These are phyloP conservation scores for Xerophyta viscosa DNA, from an alignment of 106 monocot genomes.

Conservation along the genomic window DNA sequence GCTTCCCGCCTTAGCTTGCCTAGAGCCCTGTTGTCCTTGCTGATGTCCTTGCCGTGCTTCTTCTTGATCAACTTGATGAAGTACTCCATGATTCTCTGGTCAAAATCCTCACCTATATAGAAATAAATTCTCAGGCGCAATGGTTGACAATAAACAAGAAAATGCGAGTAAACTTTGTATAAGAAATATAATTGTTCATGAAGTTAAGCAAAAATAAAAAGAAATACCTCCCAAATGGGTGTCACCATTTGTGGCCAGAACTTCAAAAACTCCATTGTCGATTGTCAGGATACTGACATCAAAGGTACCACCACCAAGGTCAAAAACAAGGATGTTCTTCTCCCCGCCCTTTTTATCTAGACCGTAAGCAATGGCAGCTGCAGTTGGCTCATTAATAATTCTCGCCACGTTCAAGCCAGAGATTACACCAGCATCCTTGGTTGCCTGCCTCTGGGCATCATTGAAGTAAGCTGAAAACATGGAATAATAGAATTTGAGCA, in stretches of 20 bases:
- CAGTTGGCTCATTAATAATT: slow-evolving; percentile 65
- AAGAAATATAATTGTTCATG: too few relatives aligned
- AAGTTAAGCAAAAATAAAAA: background rate
- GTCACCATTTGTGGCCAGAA: slow-evolving; percentile 62
- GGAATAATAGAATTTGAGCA: background rate
- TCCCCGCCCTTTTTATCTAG: slow-evolving; percentile 71
- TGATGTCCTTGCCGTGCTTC: slow-evolving; percentile 74
- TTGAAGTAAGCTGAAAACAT: slow-evolving; percentile 55
- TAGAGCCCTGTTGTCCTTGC: slow-evolving; percentile 64
- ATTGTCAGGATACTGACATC: slow-evolving; percentile 73
- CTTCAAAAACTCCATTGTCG: slow-evolving; percentile 73
- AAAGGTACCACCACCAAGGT: slow-evolving; percentile 75
- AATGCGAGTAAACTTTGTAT: too few relatives aligned
- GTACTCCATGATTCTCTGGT: slow-evolving; percentile 76
- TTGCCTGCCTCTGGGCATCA: slow-evolving; percentile 74
- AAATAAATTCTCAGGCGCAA: background rate
- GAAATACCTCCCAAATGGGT: slow-evolving; percentile 66
- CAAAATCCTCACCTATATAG: slow-evolving; percentile 62
- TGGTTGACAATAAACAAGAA: too few relatives aligned
- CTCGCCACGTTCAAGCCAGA: slow-evolving; percentile 54
- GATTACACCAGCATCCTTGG: slow-evolving; percentile 62
- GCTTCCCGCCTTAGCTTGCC: slow-evolving; percentile 57
- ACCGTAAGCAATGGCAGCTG: slow-evolving; percentile 70
- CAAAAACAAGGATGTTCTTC: slow-evolving; percentile 76
- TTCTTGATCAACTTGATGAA: slow-evolving; percentile 77